Percentiles rank a stretch among this genome's conserved stretches.
Conservation (phyloP, 164 flowering plant species). For the Kingdonia uniflora region DNA sequence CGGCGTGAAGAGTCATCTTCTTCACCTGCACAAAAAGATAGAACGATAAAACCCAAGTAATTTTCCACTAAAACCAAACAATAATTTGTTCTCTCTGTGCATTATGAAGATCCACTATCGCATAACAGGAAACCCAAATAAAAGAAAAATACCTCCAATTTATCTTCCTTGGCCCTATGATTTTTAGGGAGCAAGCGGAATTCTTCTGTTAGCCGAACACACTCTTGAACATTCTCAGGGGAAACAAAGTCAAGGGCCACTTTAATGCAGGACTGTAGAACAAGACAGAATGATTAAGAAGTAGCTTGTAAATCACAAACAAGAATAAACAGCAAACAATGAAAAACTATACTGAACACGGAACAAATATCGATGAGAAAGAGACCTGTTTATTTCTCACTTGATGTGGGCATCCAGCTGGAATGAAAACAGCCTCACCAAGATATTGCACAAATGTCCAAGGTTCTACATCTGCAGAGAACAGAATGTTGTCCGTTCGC, state of each 20-base stretch:
- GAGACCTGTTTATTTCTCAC: constrained; percentile 66
- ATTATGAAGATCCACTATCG: background rate
- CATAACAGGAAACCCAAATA: background rate
- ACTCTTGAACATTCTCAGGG: constrained; percentile 40
- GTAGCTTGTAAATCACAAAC: too few species aligned
- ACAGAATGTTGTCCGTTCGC: background rate
- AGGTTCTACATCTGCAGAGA: constrained; percentile 53
- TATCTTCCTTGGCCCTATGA: constrained; percentile 47
- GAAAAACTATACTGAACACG: background rate
- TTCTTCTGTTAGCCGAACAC: constrained; percentile 36
- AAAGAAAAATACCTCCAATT: constrained; percentile 29
- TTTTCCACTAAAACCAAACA: background rate
- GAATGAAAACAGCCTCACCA: constrained; percentile 82
- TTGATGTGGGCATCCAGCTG: constrained; percentile 91
- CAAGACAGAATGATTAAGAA: background rate
- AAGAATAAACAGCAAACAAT: background rate
- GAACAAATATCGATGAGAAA: background rate
- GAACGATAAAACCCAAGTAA: background rate
- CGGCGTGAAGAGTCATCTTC: constrained; percentile 35
- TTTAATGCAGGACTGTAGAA: constrained; percentile 38
- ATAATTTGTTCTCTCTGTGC: background rate
- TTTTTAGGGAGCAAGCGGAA: constrained; percentile 33
- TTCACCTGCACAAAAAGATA: constrained; percentile 23
- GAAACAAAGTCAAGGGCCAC: constrained; percentile 47
- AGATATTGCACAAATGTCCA: constrained; percentile 84